Base-by-base conservation (phyloP, 1,284 basidiomycete genomes). In the Trametes versicolor region DNA sequence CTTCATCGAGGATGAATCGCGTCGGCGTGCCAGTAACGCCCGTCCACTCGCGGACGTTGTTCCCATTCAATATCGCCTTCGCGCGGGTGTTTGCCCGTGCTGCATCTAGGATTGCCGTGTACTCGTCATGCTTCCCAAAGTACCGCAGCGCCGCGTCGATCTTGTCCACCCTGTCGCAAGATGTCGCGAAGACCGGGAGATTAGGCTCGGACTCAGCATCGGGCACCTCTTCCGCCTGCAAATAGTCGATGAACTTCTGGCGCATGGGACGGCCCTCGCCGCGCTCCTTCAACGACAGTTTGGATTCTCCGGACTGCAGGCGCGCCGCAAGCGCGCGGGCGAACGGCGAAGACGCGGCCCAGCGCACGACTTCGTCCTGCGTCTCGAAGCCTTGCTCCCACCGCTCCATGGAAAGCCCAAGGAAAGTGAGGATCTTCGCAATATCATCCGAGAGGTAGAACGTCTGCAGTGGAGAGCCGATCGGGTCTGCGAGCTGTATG, bases 181-280 rank as follows among this genome's bases (percentile, higher is more conserved):
- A n/a, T 9, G 19, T 21, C 29, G 48, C 43, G 27, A 62, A 62
- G 19, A 57, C 34, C 23, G 45, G 15, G 3, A 43, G 41, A 4
- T 43, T n/a, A 17, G 41, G 19, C 6, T 43, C 29, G 29, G 45
- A 21, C 21, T 17, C 17, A 25, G 68, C 3, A 32, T 32, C 66
- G 58, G 48, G 56, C 75, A 62, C 58, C 7, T 56, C 51, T 60
- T 63, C 27, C 52, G 60, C 21, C 57, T 70, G 50, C 76, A 66
- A 53, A 79, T 83, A 83, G 8, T 75, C 70, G 4, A 87, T 77
- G 64, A 91, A 92, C 52, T 84, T 81, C 5, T 76, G 73, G 70
- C 88, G 90, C 87, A 91, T 89, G 47, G 72, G 77, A 21, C 90
- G 82, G n/a, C 80, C 79, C 27, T 76, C 72, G 63, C 79, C 82